Evolutionary conservation across 1,139 yeast genomes (phyloP), one percentile per base, ranked within the genome.

Genomic region (Pichia sp.): DNA sequence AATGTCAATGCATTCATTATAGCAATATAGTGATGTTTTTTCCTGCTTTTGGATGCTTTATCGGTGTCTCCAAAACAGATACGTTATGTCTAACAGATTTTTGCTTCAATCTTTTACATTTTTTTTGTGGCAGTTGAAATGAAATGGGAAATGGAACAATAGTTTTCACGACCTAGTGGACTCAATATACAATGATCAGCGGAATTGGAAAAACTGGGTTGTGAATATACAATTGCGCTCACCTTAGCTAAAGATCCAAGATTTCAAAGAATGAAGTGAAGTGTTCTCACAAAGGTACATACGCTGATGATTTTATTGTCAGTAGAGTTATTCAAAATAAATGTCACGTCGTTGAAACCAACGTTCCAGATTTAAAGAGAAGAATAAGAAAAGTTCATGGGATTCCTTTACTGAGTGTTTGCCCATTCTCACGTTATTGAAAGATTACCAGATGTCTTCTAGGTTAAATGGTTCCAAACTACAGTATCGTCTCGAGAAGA

Each of bases 301-400:
- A 92, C 71, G 98, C 98, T 33, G 98, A 92, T 78, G 98, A 92
- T 66, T 92, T 98, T 64, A 66, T 92, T 36, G 97, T 92, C 29
- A 82, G 85, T 61, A 72, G 98, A 54, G 95, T 92, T 5, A 76
- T 90, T 65, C 97, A 90, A 60, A 97, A 92, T 66, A 92, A 92
- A 62, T 92, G 98, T 65, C 92, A 81, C 61, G 88, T 92, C 47
- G 97, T 92, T 37, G 98, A 97, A 39, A 90, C 97, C 1, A 92
- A 92, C 64, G 98, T 92, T 80, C 97, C 95, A n/a, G 97, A 92
- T 57, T 71, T 92, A 61, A 92, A 92, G 64, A 79, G 97, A 60
- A 76, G 98, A 64, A 77, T 92, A 38, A 77, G 98, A 67, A 92
- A 92, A 65, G 88, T 92, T 16, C 98, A 97, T 1, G 98, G 98